phyloP scores from a whole-genome alignment of 257 asterid genomes.

The Solanum verrucosum region DNA sequence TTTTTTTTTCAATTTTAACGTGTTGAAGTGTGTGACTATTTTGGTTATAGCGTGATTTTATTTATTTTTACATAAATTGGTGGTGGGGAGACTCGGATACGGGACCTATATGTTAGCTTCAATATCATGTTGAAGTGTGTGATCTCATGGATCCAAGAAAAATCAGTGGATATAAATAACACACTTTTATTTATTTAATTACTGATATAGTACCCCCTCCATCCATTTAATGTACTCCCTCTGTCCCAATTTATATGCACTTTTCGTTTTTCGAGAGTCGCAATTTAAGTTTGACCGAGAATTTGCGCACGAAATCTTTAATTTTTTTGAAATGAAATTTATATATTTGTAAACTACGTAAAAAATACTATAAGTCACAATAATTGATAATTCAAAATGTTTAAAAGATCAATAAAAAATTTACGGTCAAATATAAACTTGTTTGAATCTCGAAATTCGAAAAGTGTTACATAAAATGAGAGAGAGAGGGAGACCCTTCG shows the following conservation, averaged over 20 bases:
- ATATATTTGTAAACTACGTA: too few relatives aligned
- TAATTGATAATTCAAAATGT: too few relatives aligned
- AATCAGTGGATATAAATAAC: not conserved
- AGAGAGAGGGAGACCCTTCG: too few relatives aligned
- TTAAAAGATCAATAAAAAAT: too few relatives aligned
- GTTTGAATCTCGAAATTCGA: too few relatives aligned
- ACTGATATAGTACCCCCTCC: not conserved
- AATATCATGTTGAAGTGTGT: not conserved
- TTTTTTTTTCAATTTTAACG: not conserved
- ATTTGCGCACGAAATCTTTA: too few relatives aligned
- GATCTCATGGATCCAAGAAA: not conserved
- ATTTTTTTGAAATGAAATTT: too few relatives aligned
- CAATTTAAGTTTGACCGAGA: rapidly evolving
- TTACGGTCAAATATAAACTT: too few relatives aligned
- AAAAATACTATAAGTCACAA: too few relatives aligned
- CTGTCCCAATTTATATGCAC: too few relatives aligned
- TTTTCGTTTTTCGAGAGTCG: too few relatives aligned
- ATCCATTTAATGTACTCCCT: not conserved
- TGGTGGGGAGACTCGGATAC: not conserved
- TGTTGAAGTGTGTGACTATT: rapidly evolving
- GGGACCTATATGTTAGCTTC: not conserved
- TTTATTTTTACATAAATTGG: not conserved
- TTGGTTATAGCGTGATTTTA: not conserved
- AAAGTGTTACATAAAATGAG: too few relatives aligned
- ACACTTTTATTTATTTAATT: not conserved